Evolutionary conservation across 345 rosid genomes (phyloP).

Genomic region (Laguncularia racemosa): DNA sequence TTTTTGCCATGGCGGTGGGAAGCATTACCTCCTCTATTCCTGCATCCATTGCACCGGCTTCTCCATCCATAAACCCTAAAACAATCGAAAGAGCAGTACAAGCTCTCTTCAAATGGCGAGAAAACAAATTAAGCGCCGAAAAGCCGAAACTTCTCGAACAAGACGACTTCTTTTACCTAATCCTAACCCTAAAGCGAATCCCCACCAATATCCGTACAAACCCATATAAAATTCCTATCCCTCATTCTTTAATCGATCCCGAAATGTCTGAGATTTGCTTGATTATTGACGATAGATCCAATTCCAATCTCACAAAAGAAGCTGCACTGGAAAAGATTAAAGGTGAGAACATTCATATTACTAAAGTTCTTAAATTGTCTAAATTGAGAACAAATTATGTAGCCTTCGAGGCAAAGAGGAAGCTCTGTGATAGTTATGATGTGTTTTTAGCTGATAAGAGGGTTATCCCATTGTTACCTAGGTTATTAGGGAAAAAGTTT

Average conservation of each 20-base stretch:
- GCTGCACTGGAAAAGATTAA: conserved; percentile 18
- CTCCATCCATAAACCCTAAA: conserved; percentile 8
- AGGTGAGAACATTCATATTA: conserved; percentile 14
- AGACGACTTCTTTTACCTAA: conserved; percentile 18
- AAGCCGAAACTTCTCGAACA: conserved; percentile 16
- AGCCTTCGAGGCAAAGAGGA: conserved; percentile 21
- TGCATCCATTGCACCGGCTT: not conserved
- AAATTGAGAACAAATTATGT: conserved; percentile 16
- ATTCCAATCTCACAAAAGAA: conserved; percentile 14
- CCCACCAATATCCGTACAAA: conserved; percentile 13
- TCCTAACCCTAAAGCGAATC: conserved; percentile 16
- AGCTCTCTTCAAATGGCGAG: conserved; percentile 14
- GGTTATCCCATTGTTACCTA: conserved; percentile 14
- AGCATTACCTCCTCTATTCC: too few species aligned
- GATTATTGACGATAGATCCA: conserved; percentile 18
- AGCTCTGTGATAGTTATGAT: conserved; percentile 20
- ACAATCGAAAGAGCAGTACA: conserved; percentile 10
- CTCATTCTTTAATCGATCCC: conserved; percentile 8
- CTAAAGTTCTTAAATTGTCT: conserved; percentile 17
- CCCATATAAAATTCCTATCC: conserved; percentile 17
- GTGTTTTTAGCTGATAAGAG: conserved; percentile 17
- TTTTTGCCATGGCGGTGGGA: too few species aligned
- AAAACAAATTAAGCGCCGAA: conserved; percentile 10
- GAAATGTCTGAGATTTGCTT: conserved; percentile 10
- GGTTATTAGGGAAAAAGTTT: conserved; percentile 18